Evolutionary conservation across 768 basidiomycete species (phyloP).

Genomic region (Cantharellus cinnabarinus): DNA sequence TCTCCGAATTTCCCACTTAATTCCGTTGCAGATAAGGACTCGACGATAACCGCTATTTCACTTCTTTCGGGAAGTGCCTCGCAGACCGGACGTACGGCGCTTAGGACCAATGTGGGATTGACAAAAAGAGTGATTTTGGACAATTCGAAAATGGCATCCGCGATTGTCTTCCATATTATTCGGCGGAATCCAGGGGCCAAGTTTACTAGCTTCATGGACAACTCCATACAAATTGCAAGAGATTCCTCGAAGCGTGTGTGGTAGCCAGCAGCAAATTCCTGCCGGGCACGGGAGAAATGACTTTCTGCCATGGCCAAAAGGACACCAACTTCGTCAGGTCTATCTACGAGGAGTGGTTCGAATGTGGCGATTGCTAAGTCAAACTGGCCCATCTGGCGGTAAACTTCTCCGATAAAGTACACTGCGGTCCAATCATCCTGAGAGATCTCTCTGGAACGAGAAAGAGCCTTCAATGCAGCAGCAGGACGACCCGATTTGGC

Average conservation of each 20-base stretch:
- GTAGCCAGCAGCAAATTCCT: slow-evolving; percentile 50
- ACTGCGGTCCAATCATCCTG: slow-evolving; percentile 65
- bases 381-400: slow-evolving; percentile 53
- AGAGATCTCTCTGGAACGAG: slow-evolving; percentile 48
- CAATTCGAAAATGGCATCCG: slow-evolving; percentile 54
- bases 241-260: slow-evolving; percentile 52
- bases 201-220: slow-evolving; percentile 30
- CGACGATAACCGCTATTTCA: not conserved
- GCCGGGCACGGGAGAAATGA: slow-evolving; percentile 46
- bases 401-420: slow-evolving; percentile 72
- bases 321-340: slow-evolving; percentile 51
- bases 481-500: slow-evolving; percentile 69
- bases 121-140: slow-evolving; percentile 31
- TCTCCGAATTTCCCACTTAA: not conserved
- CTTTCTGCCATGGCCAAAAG: slow-evolving; percentile 50
- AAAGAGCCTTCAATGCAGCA: slow-evolving; percentile 75
- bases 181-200: slow-evolving; percentile 41
- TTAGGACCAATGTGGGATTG: slow-evolving; percentile 16
- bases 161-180: slow-evolving; percentile 66
- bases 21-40: not conserved
- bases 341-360: slow-evolving; percentile 30
- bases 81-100: slow-evolving; percentile 9
- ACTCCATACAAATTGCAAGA: slow-evolving; percentile 37
- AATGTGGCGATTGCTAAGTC: slow-evolving; percentile 55
- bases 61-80: slow-evolving; percentile 3